Percentiles rank a stretch among this genome's conserved stretches.
Evolutionary conservation across 352 stramenopile genomes (phyloP).

Genomic region (Pilasporangium apinafurcum): DNA sequence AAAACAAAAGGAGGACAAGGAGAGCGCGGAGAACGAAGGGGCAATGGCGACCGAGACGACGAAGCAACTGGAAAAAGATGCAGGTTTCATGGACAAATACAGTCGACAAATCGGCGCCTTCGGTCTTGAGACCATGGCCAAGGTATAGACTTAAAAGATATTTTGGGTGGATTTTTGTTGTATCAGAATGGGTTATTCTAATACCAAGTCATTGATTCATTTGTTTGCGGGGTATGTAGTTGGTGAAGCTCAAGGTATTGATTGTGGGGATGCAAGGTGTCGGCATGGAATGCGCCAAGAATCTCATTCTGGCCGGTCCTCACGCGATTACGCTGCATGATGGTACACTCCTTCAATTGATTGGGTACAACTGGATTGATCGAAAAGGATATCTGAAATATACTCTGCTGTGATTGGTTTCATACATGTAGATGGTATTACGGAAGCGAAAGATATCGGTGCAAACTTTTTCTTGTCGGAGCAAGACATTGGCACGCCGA

Average conservation of each 20-base stretch:
- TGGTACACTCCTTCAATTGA: conserved; percentile 13
- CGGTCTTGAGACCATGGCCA: conserved; percentile 89
- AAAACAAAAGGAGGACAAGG: neutral
- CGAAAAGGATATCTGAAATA: no score
- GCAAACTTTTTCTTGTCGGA: conserved; percentile 92
- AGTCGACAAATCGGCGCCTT: conserved; percentile 90
- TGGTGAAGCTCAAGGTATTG: conserved; percentile 80
- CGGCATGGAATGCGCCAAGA: conserved; percentile 91
- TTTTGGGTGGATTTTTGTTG: neutral
- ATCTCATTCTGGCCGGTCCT: conserved; percentile 88
- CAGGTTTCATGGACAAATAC: conserved; percentile 93
- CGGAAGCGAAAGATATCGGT: conserved; percentile 84
- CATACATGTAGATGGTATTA: conserved; percentile 37
- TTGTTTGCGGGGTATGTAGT: conserved; percentile 11
- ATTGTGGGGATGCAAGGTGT: conserved; percentile 83
- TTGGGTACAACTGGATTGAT: neutral
- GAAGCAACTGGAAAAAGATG: conserved; percentile 77
- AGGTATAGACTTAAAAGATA: conserved; percentile 42
- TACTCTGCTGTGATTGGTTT: neutral
- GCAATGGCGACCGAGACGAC: conserved; percentile 58
- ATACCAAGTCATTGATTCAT: neutral
- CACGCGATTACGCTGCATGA: conserved; percentile 85
- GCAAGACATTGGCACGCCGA: conserved; percentile 63
- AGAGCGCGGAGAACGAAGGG: conserved; percentile 7
- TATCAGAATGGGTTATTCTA: neutral